Evolutionary conservation across 345 rosid genomes (phyloP), one percentile per base, ranked within the genome.

Genomic region (Kandelia obovata): DNA sequence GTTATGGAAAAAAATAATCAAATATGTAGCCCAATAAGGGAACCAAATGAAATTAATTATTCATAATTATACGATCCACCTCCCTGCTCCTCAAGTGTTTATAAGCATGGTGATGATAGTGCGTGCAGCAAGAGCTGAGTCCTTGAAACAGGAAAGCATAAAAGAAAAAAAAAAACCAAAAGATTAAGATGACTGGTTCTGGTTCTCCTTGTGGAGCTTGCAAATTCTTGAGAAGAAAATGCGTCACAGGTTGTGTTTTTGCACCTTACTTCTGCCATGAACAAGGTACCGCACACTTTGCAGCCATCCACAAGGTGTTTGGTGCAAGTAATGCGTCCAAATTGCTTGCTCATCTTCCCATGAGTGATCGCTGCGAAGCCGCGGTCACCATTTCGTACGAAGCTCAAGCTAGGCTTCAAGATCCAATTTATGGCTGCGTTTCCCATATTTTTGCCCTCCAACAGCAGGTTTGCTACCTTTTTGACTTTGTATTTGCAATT

Each of bases 131-230:
- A 72, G 71, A 43, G 71, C 79, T 70, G 67, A 70, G 71, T 73
- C 13, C 30, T 56, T 9, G 28, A 56, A 23, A 56, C 4, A 11
- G 3, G 35, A 64, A 25, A 66, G 26, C 64, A 71, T 20, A 51
- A 68, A 43, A 21, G 21, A 21, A 21, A 21, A 21, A 58, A 46
- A 39, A 47, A 74, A 31, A 39, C 32, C 53, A 9, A 13, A 56
- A 21, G 28, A 56, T 56, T 26, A 67, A 72, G 39, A 87, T 87
- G 92, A 78, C 91, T 21, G 87, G 96, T 69, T 82, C 88, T 61
- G 91, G 97, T 26, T 88, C 97, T 65, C 95, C 98, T 30, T 94
- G 98, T 71, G 98, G 98, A 66, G 98, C 98, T 30, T 94, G 98
- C 85, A 94, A 94, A 71, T 94, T 94, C 84, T 77, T 94, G 73